These are phyloP conservation scores for Eremothecium cymbalariae DNA, from an alignment of 1,139 yeast species.

Conservation along the genomic window DNA sequence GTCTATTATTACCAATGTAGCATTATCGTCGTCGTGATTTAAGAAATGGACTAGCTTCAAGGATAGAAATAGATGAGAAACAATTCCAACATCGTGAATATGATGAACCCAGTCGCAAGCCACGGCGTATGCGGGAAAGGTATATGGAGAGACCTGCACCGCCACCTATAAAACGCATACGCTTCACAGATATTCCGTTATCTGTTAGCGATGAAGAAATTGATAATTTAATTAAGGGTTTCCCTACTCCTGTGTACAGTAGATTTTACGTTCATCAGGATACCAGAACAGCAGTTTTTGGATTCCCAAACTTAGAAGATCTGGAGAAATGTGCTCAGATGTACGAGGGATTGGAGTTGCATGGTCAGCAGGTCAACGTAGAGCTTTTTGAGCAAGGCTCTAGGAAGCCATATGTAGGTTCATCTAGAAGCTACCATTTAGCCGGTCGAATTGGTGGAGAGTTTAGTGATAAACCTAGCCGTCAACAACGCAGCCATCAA, in stretches of 20 bases:
- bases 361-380: conserved; percentile 18
- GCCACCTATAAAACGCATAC: conserved; percentile 22
- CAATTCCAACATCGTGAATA: conserved; percentile 7
- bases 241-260: conserved; percentile 18
- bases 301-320: conserved; percentile 17
- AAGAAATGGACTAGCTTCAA: conserved; percentile 26
- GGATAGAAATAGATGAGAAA: conserved; percentile 16
- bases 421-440: conserved; percentile 1
- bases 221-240: conserved; percentile 29
- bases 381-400: conserved; percentile 19
- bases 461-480: background rate
- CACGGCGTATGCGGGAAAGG: conserved; percentile 8
- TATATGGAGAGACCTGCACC: conserved; percentile 5
- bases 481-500: conserved; percentile 1
- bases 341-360: conserved; percentile 20
- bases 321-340: conserved; percentile 22
- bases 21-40: conserved; percentile 31
- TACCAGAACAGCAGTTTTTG: conserved; percentile 25
- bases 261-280: conserved; percentile 26
- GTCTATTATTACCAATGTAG: conserved; percentile 8
- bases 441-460: background rate
- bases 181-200: conserved; percentile 22
- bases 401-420: background rate
- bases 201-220: conserved; percentile 27
- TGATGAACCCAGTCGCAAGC: background rate